Conservation (phyloP, 2,329 filamentous ascomycete species). For the Beauveria sp. region DNA sequence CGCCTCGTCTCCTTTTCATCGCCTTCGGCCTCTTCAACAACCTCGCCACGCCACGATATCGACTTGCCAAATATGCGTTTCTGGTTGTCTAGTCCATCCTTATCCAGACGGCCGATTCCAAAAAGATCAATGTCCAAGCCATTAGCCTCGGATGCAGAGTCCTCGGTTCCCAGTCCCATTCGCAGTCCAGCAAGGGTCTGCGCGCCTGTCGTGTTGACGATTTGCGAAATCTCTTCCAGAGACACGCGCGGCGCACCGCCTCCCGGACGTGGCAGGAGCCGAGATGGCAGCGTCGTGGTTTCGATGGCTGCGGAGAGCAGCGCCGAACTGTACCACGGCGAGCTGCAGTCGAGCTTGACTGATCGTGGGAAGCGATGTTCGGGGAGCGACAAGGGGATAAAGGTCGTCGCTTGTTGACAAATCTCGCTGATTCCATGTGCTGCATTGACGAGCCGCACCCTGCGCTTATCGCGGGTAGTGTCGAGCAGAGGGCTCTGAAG, state of each 20-base stretch:
- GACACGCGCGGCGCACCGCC: conserved; percentile 34
- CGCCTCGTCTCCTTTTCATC: conserved; percentile 9
- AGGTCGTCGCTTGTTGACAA: conserved; percentile 63
- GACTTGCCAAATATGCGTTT: conserved; percentile 14
- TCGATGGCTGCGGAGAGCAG: conserved; percentile 72
- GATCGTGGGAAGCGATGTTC: conserved; percentile 48
- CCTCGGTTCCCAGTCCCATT: conserved; percentile 47
- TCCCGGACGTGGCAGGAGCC: conserved; percentile 43
- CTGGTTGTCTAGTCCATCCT: conserved; percentile 3
- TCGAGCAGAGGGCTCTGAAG: conserved; percentile 55
- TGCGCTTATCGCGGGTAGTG: conserved; percentile 42
- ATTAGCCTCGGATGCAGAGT: conserved; percentile 21
- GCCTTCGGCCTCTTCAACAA: background rate
- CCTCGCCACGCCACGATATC: conserved; percentile 7
- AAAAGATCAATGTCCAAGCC: conserved; percentile 25
- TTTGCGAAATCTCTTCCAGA: conserved; percentile 55
- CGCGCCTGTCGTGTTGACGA: conserved; percentile 67
- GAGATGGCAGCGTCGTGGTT: conserved; percentile 67
- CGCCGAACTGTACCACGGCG: conserved; percentile 73
- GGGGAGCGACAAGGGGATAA: conserved; percentile 65
- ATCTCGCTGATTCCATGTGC: conserved; percentile 65
- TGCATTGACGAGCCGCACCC: conserved; percentile 61
- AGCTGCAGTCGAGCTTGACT: conserved; percentile 52
- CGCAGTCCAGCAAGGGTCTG: conserved; percentile 71
- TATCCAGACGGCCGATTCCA: conserved; percentile 13